phyloP scores from a whole-genome alignment of 2,329 filamentous ascomycete genomes.

The Epicoccum sorghinum region DNA sequence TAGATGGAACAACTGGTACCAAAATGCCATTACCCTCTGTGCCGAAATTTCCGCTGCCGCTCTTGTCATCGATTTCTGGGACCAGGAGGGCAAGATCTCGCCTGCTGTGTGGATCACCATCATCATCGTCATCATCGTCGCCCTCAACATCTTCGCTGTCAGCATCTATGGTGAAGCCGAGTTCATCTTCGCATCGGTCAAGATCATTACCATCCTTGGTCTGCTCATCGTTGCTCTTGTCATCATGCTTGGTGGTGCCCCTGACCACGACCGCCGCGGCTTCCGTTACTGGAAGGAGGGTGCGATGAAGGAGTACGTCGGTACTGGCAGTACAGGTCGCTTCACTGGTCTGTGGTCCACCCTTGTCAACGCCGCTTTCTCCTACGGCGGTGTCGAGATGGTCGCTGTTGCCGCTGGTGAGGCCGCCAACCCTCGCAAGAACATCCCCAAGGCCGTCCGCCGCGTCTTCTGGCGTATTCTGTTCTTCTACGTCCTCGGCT shows the following conservation, averaged over 20 bases:
- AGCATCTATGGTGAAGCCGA: conserved; percentile 55
- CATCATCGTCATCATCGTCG: conserved; percentile 44
- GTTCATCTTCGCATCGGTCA: conserved; percentile 56
- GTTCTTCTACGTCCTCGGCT: conserved; percentile 60
- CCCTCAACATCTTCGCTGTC: conserved; percentile 46
- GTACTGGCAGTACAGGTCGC: conserved; percentile 63
- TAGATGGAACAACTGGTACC: conserved; percentile 39
- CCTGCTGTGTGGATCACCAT: conserved; percentile 44
- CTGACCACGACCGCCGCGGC: conserved; percentile 52
- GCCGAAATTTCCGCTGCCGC: conserved; percentile 46
- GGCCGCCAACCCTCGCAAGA: conserved; percentile 44
- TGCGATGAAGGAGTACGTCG: conserved; percentile 55
- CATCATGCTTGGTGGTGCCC: conserved; percentile 46
- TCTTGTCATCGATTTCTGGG: conserved; percentile 43
- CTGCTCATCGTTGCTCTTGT: conserved; percentile 39
- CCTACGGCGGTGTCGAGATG: conserved; percentile 47
- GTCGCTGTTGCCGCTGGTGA: conserved; percentile 47
- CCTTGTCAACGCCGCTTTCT: conserved; percentile 59
- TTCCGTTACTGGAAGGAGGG: conserved; percentile 74
- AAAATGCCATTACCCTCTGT: conserved; percentile 43
- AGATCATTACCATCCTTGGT: conserved; percentile 49
- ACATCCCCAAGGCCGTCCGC: conserved; percentile 61
- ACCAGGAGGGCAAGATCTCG: conserved; percentile 36
- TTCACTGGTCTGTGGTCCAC: conserved; percentile 67
- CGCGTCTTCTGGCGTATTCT: conserved; percentile 62